Evolutionary conservation across 371 early-diverging fungal species (phyloP).

Genomic region (Choanephora cucurbitarum): DNA sequence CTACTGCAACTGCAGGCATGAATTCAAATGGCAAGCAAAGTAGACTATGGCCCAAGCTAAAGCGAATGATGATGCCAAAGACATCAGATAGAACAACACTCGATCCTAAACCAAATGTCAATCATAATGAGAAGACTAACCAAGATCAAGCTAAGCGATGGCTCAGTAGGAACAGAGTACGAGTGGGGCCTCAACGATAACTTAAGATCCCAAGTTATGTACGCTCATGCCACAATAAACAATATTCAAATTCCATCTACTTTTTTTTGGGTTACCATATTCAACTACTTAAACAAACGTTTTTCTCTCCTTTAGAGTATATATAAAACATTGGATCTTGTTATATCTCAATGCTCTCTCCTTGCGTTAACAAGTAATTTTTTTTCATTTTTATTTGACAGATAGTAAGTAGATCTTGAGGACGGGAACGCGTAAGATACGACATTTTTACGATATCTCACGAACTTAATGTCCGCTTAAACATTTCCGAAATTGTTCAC

Average conservation of each 20-base stretch:
- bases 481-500: constrained; percentile 44
- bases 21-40: constrained; percentile 2
- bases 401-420: constrained; percentile 36
- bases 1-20: neutral
- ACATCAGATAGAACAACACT: neutral
- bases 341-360: neutral
- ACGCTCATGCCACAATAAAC: neutral
- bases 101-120: constrained; percentile 5
- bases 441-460: constrained; percentile 36
- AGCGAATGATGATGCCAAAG: constrained; percentile 25
- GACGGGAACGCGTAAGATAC: constrained; percentile 55
- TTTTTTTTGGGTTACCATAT: too few species aligned
- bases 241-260: constrained; percentile 12
- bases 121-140: constrained; percentile 4
- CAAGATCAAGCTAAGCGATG: constrained; percentile 16
- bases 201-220: neutral
- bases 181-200: constrained; percentile 26
- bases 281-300: constrained; percentile 1
- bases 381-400: constrained; percentile 16
- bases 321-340: too few species aligned
- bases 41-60: constrained; percentile 36
- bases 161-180: constrained; percentile 27
- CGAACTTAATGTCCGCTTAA: constrained; percentile 51
- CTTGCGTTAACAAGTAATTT: neutral
- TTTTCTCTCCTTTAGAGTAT: too few species aligned